Conservation (phyloP, 139 green algal species). For the Micromonas pusilla region DNA sequence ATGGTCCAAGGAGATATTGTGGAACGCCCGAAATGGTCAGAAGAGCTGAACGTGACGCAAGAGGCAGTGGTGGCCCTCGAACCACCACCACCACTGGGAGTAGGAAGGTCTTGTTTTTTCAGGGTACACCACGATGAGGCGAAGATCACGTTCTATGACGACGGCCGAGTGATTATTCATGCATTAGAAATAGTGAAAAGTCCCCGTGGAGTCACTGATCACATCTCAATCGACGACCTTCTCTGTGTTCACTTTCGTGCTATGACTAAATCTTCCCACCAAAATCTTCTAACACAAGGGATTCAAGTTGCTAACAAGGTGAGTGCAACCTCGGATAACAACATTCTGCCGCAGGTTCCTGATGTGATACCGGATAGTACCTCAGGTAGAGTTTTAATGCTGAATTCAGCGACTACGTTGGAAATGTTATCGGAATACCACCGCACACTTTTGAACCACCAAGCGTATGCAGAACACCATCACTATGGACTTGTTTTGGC, state of each 20-base stretch:
- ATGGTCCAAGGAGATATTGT: slow-evolving; percentile 12
- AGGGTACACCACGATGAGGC: not conserved
- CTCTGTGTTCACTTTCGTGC: not conserved
- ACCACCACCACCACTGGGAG: not conserved
- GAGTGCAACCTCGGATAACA: not conserved
- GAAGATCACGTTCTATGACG: slow-evolving; percentile 1
- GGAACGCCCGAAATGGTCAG: not conserved
- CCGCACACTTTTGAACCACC: slow-evolving; percentile 7
- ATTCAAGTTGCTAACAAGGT: not conserved
- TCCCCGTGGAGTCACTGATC: not conserved
- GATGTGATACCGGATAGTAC: not conserved
- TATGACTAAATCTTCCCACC: not conserved
- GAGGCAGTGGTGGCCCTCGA: not conserved
- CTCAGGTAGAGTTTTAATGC: not conserved
- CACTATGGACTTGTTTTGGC: not conserved
- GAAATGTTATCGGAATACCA: slow-evolving; percentile 23
- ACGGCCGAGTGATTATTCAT: not conserved
- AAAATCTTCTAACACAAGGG: not conserved
- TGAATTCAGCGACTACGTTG: slow-evolving; percentile 12
- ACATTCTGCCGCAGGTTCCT: not conserved
- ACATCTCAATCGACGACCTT: not conserved
- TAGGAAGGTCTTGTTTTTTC: slow-evolving; percentile 14
- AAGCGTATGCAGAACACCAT: slow-evolving; percentile 10
- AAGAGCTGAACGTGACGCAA: not conserved
- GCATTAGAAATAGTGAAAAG: not conserved